Base-by-base conservation (phyloP, 768 basidiomycete genomes). In the Leccinum olivaceopallidum region DNA sequence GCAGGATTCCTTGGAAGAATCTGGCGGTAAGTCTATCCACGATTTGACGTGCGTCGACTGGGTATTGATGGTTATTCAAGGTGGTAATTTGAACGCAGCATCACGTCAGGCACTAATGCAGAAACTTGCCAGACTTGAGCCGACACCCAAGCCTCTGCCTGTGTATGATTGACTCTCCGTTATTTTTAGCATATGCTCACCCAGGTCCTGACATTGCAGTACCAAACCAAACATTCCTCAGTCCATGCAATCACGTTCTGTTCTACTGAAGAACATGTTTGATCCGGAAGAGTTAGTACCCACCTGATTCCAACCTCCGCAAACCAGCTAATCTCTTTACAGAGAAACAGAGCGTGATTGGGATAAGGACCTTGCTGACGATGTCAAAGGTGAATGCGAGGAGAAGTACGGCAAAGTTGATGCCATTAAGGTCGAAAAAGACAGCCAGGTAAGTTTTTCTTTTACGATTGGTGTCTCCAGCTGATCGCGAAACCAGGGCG, bases 91-190 rank as follows among this genome's bases (percentile, higher is more conserved):
- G 82, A 97, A 97, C 81, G 92, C 92, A 82, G 92, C 92, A 71
- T 94, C 94, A 73, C 92, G 97, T 79, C 95, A 97, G 83, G 93
- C 94, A 76, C 93, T 99, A 81, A 99, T 99, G 97, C 94, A 95
- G 80, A 99, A 98, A 87, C 92, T 99, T 85, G 95, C 97, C 76
- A 94, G 97, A 81, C 92, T 87, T 78, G 91, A 93, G 69, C 80
- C 84, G 50, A 75, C 86, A 54, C 76, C 83, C 54, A 80, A 78
- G 69, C 81, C 84, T 65, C 80, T 85, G 68, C 83, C 86, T 26
- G 73, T 84, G 91, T 93, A 76, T 64, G 86, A 73, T 48, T 52
- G 53, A 55, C 52, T 47, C 36, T 34, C 58, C 47, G 5, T 22
- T 50, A 37, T 37, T 42, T 47, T 26, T n/a, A 24, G 24, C 12